Base-by-base conservation (phyloP, 345 rosid species). In the Cardamine resedifolia region DNA sequence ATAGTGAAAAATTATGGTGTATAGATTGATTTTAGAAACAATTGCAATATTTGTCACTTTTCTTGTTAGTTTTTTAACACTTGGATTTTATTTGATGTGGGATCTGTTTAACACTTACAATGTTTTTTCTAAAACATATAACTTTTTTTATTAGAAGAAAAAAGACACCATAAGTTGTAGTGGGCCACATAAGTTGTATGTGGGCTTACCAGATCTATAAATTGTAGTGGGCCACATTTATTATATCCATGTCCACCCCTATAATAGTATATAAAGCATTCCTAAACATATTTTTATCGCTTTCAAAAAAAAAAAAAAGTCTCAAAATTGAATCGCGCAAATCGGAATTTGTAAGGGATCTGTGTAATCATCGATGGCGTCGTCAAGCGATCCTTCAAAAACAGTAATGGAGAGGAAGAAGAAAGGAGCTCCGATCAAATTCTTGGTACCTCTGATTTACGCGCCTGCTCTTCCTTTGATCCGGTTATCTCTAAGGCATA, bases 381-480 rank as follows among this genome's bases (percentile, higher is more conserved):
- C 79, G 44, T 62, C 79, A 56, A 69, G 70, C 53, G 75, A 76
- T 69, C 18, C 69, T 0, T 75, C 73, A 0, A 74, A 43, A 31
- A n/a, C 79, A 31, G 71, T 60, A 3, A 65, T 71, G 47, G 84
- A 86, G 83, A 87, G 66, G 78, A 86, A 80, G 75, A 83, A 69
- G 62, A 83, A 72, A 53, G 82, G 86, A 68, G 70, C 96, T 3
- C 90, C 87, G 1, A 80, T 85, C 81, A 95, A 90, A 82, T 95
- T 86, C 85, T 66, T 90, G 68, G 75, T 90, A 19, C 99, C 96
- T 74, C 90, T 90, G 7, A 49, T 91, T 8, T 95, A 95, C 69
- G 99, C 97, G 10, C 99, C 97, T 41, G 81, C 78, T 78, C 99
- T 91, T 69, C 99, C 99, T 75, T 82, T 95, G 39, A 96, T 95